phyloP scores from a whole-genome alignment of 352 stramenopile species.

The Pythium plurisporium region DNA sequence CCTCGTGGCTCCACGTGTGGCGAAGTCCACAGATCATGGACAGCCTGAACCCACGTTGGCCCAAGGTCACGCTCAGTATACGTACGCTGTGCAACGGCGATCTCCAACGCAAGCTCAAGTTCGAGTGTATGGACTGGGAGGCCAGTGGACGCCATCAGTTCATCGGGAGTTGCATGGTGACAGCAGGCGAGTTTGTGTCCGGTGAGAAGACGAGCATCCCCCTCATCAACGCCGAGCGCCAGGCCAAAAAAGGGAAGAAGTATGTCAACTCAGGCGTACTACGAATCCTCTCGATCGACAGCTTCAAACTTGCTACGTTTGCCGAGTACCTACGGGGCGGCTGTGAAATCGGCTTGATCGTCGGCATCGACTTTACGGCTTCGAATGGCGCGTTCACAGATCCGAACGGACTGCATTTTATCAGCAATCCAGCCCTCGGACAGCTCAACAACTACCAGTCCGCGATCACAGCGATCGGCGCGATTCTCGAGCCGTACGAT shows the following conservation, averaged over 20 bases:
- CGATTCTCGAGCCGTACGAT: slow-evolving; percentile 76
- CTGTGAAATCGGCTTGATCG: slow-evolving; percentile 71
- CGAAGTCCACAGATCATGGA: slow-evolving; percentile 60
- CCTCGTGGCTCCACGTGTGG: slow-evolving; percentile 67
- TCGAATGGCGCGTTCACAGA: slow-evolving; percentile 50
- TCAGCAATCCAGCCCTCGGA: slow-evolving; percentile 29
- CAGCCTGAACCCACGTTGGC: slow-evolving; percentile 66
- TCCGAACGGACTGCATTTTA: slow-evolving; percentile 56
- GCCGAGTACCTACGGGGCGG: slow-evolving; percentile 65
- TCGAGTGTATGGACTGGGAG: slow-evolving; percentile 81
- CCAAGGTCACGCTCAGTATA: slow-evolving; percentile 48
- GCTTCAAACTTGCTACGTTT: slow-evolving; percentile 67
- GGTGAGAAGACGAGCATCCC: slow-evolving; percentile 45
- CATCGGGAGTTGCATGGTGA: slow-evolving; percentile 54
- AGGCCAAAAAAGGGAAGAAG: slow-evolving; percentile 61
- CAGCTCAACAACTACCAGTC: slow-evolving; percentile 78
- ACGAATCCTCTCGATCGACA: slow-evolving; percentile 46
- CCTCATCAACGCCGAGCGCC: slow-evolving; percentile 63
- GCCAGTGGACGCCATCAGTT: slow-evolving; percentile 63
- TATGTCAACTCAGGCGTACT: slow-evolving; percentile 76
- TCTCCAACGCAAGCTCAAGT: slow-evolving; percentile 46
- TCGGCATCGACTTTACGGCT: slow-evolving; percentile 82
- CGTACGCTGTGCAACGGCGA: slow-evolving; percentile 68
- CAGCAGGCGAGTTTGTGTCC: slow-evolving; percentile 48
- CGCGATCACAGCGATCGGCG: slow-evolving; percentile 58